Evolutionary conservation across 2,329 filamentous ascomycete genomes (phyloP).

Genomic region (Cladosporium velox): DNA sequence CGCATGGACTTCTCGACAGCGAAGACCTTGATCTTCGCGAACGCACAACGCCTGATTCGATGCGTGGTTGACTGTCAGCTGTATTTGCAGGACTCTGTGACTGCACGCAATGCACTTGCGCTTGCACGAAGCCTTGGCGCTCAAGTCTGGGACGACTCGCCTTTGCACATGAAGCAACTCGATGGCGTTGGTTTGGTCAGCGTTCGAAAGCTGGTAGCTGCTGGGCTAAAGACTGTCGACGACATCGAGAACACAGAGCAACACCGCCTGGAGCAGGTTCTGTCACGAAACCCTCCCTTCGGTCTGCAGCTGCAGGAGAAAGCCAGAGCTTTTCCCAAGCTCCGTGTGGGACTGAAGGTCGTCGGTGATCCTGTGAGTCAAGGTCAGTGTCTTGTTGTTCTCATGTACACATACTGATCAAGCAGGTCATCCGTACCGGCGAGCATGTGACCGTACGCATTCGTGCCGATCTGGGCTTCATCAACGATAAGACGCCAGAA

Average conservation of each 20-base stretch:
- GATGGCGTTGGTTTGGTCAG: slow-evolving; percentile 73
- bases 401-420: background rate
- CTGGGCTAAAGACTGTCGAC: slow-evolving; percentile 71
- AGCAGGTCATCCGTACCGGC: slow-evolving; percentile 35
- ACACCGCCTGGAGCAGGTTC: slow-evolving; percentile 71
- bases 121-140: slow-evolving; percentile 76
- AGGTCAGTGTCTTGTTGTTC: too few relatives aligned
- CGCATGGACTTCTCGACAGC: slow-evolving; percentile 62
- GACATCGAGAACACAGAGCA: slow-evolving; percentile 68
- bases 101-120: slow-evolving; percentile 70
- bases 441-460: slow-evolving; percentile 61
- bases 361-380: slow-evolving; percentile 49
- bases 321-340: slow-evolving; percentile 70
- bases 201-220: slow-evolving; percentile 71
- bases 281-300: slow-evolving; percentile 81
- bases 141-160: slow-evolving; percentile 77
- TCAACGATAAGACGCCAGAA: slow-evolving; percentile 64
- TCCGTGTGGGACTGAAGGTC: slow-evolving; percentile 57
- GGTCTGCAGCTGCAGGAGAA: slow-evolving; percentile 68
- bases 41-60: slow-evolving; percentile 68
- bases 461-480: slow-evolving; percentile 68
- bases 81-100: slow-evolving; percentile 62
- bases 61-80: slow-evolving; percentile 77
- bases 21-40: slow-evolving; percentile 65
- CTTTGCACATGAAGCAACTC: slow-evolving; percentile 80